Percentiles rank a stretch among this genome's conserved stretches.
These are phyloP conservation scores for Anisodus tanguticus DNA, from an alignment of 257 asterid species.

Conservation along the genomic window DNA sequence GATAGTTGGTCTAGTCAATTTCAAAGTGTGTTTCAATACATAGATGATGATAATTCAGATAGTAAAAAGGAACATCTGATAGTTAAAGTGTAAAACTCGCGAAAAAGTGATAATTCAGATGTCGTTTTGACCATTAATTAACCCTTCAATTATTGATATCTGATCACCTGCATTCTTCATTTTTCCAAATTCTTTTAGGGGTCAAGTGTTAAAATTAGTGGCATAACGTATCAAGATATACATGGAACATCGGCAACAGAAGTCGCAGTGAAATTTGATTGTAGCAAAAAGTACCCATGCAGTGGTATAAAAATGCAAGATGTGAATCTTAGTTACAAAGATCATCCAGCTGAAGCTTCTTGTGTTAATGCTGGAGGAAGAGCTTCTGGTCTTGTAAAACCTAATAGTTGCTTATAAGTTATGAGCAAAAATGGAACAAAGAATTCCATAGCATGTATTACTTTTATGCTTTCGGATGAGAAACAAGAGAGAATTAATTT, in stretches of 20 bases:
- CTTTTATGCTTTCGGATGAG: neutral
- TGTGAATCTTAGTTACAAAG: neutral
- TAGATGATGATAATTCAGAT: too few species aligned
- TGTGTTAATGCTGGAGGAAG: neutral
- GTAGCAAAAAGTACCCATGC: constrained; percentile 5
- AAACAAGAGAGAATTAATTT: neutral
- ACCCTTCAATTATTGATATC: neutral
- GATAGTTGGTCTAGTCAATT: too few species aligned
- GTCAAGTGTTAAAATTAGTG: constrained; percentile 16
- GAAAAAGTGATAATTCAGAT: too few species aligned
- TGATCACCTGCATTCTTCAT: too few species aligned
- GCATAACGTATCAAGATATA: neutral
- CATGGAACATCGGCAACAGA: too few species aligned
- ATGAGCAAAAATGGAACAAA: neutral
- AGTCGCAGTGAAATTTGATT: neutral
- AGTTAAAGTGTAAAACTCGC: too few species aligned
- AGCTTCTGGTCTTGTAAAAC: neutral
- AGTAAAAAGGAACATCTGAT: too few species aligned
- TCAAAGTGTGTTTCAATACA: too few species aligned
- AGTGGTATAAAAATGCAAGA: neutral
- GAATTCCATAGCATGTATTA: neutral
- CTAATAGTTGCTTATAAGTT: neutral
- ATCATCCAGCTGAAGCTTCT: neutral
- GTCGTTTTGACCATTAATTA: too few species aligned
- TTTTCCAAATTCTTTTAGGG: neutral